phyloP scores from a whole-genome alignment of 2,329 filamentous ascomycete species.

The Aspergillus sojae region DNA sequence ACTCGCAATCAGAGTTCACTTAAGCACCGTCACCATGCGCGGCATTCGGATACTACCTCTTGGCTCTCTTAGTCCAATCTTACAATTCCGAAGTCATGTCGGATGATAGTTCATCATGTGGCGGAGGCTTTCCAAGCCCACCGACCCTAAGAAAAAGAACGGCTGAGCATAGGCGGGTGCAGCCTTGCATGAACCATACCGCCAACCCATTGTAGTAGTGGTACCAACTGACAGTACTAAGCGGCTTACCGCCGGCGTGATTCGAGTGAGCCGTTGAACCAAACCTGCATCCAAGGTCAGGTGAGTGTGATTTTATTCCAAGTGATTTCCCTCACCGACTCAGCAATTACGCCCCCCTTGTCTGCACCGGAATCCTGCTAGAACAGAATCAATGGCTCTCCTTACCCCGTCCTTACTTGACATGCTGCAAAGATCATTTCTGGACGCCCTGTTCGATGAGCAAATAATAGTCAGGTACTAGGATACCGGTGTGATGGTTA shows the following conservation, averaged over 20 bases:
- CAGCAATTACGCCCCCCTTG: background rate
- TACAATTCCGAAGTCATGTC: background rate
- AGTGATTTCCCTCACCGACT: slow-evolving; percentile 1
- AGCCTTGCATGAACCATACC: background rate
- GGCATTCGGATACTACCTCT: slow-evolving; percentile 2
- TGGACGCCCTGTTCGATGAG: background rate
- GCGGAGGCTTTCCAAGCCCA: background rate
- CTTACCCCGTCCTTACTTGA: background rate
- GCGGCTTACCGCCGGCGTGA: background rate
- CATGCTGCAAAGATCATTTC: background rate
- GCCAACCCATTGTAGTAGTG: background rate
- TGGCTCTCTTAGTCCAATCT: background rate
- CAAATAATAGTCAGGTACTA: background rate
- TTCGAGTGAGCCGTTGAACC: background rate
- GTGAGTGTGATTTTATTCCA: background rate
- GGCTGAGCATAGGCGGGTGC: background rate
- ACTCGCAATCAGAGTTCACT: background rate
- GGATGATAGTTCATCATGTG: background rate
- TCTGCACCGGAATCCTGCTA: background rate
- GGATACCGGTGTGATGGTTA: slow-evolving; percentile 11
- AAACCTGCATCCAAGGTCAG: background rate
- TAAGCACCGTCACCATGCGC: background rate
- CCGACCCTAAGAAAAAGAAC: background rate
- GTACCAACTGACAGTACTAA: no score
- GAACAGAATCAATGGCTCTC: background rate